Evolutionary conservation across 2,329 filamentous ascomycete genomes (phyloP), one percentile per base, ranked within the genome.

Genomic region (Penicillium fuscoglaucum): DNA sequence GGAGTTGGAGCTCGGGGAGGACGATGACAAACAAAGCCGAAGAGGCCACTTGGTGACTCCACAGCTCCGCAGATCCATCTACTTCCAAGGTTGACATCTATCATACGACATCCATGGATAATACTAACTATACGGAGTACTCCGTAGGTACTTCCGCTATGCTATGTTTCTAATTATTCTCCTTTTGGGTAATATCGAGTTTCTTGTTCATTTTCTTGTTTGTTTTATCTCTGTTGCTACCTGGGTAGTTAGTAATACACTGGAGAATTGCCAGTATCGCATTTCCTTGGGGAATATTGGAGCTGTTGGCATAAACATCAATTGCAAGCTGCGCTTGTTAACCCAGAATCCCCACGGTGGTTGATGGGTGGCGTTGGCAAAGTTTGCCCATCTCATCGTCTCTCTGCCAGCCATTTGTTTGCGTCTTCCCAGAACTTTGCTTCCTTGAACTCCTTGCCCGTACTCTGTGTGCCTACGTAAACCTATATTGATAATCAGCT

Each of bases 401-500:
- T 65, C 35, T 70, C 72, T 37, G 69, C 67, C 61, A 88, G 72
- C 86, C 86, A 89, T 52, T 79, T 79, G 65, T 87, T 83, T 5
- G 83, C 83, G 55, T 83, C 81, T n/a, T 78, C 78, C 80, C 86
- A 88, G 44, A 80, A 64, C 64, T 83, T 80, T 52, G 79, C 77
- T 37, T 82, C 79, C 63, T 82, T 78, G 66, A 82, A 75, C 49
- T 81, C 79, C 46, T 78, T 79, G 15, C 81, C 81, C 2, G 82
- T 81, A 44, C 74, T 78, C 68, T 85, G 83, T 31, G 87, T 79
- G 17, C 82, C 85, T 54, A 80, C 80, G 66, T 83, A 85, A 54
- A 88, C 76, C 83, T 84, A 60, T 44, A 48, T n/a, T 17, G 43
- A 56, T 37, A 29, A 48, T 67, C 35, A 69, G 63, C 55, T 41